A percentile compares a stretch with the other conserved stretches of the same genome.
phyloP scores from a whole-genome alignment of 1,284 basidiomycete genomes.

The Melampsora larici-populina region DNA sequence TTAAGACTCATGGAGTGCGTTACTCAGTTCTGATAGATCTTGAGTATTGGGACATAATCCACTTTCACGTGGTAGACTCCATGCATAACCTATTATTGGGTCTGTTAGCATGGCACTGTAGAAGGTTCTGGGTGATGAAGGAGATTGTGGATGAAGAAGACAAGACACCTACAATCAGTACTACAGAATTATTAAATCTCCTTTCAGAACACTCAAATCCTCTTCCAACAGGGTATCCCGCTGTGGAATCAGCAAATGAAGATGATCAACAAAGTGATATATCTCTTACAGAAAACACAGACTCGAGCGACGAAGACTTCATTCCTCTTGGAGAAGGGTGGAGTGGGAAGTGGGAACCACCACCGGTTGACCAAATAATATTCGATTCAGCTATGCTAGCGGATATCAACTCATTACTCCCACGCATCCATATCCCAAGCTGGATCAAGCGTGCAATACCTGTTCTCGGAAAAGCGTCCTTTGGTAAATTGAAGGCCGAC shows the following conservation, averaged over 20 bases:
- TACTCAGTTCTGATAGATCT: neutral
- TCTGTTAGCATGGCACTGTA: slow-evolving; percentile 30
- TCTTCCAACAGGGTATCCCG: neutral
- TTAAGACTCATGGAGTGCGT: neutral
- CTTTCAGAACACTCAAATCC: neutral
- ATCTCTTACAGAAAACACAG: no score
- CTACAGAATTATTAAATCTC: neutral
- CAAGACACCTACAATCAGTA: neutral
- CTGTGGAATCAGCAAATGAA: neutral
- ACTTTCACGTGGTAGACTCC: no score
- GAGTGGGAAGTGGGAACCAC: slow-evolving; percentile 7
- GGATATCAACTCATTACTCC: neutral
- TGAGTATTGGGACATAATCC: no score
- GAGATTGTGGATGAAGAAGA: neutral
- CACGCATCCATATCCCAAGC: slow-evolving; percentile 3
- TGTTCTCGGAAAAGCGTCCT: slow-evolving; percentile 21
- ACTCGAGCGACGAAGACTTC: neutral
- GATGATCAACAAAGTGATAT: slow-evolving; percentile 4
- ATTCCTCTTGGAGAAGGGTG: slow-evolving; percentile 6
- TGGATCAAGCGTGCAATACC: slow-evolving; percentile 33
- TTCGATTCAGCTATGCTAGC: slow-evolving; percentile 5
- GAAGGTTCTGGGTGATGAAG: slow-evolving; percentile 16
- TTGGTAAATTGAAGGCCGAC: slow-evolving; percentile 20
- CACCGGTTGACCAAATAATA: neutral
- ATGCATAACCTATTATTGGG: no score